A percentile compares a stretch with the other conserved stretches of the same genome.
These are phyloP conservation scores for Monascus ruber DNA, from an alignment of 2,329 filamentous ascomycete species.

Conservation along the genomic window DNA sequence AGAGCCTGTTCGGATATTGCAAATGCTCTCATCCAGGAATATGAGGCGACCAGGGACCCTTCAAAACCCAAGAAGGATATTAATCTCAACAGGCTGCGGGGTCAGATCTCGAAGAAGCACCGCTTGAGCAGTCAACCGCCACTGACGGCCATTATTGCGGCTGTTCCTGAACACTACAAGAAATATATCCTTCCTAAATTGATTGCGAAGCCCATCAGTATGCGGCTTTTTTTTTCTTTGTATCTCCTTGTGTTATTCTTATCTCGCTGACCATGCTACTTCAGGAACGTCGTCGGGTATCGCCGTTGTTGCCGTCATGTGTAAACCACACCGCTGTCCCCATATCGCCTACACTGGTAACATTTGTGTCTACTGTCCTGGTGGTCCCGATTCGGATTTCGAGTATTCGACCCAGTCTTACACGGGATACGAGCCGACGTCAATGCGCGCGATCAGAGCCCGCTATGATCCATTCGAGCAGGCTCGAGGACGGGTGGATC, in stretches of 20 bases:
- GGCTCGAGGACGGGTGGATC: constrained; percentile 86
- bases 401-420: constrained; percentile 99
- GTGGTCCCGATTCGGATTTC: constrained; percentile 94
- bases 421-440: constrained; percentile 95
- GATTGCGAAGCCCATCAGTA: constrained; percentile 90
- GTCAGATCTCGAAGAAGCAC: constrained; percentile 87
- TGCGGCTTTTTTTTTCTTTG: constrained; percentile 15
- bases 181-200: constrained; percentile 96
- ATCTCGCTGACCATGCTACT: constrained; percentile 7
- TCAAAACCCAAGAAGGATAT: constrained; percentile 69
- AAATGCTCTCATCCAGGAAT: constrained; percentile 85
- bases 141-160: constrained; percentile 91
- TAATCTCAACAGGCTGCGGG: constrained; percentile 80
- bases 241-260: background rate
- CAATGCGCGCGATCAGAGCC: constrained; percentile 94
- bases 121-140: constrained; percentile 77
- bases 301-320: constrained; percentile 98
- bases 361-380: constrained; percentile 97
- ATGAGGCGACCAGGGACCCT: constrained; percentile 66
- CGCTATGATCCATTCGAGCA: constrained; percentile 98
- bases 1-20: constrained; percentile 93
- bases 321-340: constrained; percentile 93
- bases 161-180: constrained; percentile 98
- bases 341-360: constrained; percentile 98
- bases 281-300: constrained; percentile 90